phyloP scores from a whole-genome alignment of 805 yeast species.

The Wickerhamiella australiensis region DNA sequence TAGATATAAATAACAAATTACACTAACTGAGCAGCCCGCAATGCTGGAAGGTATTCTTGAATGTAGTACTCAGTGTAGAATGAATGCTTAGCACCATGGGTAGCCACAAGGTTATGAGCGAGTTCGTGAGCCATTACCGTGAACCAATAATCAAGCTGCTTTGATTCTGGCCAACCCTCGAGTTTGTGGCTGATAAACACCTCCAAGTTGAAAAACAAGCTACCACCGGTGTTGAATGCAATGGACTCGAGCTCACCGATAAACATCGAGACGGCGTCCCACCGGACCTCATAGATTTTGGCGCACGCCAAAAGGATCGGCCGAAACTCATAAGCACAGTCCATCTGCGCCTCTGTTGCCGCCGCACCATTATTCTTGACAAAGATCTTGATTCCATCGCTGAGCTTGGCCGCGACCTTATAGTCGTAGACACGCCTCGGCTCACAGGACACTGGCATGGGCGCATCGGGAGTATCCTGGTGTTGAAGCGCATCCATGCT shows the following conservation, averaged over 20 bases:
- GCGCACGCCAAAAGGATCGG: conserved; percentile 14
- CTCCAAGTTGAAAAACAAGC: conserved; percentile 30
- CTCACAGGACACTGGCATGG: conserved; percentile 6
- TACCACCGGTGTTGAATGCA: conserved; percentile 32
- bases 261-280: conserved; percentile 25
- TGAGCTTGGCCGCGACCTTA: conserved; percentile 4
- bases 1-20: background rate
- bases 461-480: background rate
- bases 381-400: conserved; percentile 3
- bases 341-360: background rate
- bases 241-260: conserved; percentile 20
- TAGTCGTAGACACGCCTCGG: background rate
- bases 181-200: conserved; percentile 12
- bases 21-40: conserved; percentile 25
- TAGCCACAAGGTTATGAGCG: conserved; percentile 30
- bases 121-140: conserved; percentile 32
- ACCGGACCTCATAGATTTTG: conserved; percentile 19
- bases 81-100: conserved; percentile 31
- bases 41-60: conserved; percentile 21
- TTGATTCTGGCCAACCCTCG: conserved; percentile 8
- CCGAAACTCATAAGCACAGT: conserved; percentile 13
- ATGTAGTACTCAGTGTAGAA: conserved; percentile 27
- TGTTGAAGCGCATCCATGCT: background rate
- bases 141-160: conserved; percentile 28
- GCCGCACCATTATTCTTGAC: background rate